Base-by-base conservation (phyloP, 169 alveolate species). In the Babesia sp. region DNA sequence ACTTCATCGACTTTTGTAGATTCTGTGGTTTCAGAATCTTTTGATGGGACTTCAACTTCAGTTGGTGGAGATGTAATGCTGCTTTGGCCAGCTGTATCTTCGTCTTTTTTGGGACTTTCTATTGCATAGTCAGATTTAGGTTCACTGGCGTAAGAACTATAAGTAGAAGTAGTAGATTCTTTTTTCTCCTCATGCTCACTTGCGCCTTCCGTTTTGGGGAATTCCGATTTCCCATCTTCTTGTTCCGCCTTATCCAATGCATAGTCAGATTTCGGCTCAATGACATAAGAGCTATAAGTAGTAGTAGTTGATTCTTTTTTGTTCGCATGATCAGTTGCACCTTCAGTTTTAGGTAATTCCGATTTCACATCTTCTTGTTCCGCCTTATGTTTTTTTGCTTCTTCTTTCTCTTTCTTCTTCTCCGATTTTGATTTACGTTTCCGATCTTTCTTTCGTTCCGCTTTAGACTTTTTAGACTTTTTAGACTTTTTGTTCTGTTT, bases 401-500 rank as follows among this genome's bases (percentile, higher is more conserved):
- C 75, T 1, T 46, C 31, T 26, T 42, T 54, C 2, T n/a, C 57
- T 0, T 22, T 18, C 7, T 72, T 71, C 26, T 0, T 22, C 31
- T 16, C 44, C 34, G 33, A 45, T 36, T 73, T 45, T 67, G 26
- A 9, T 48, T 18, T 24, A 20, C 29, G 4, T 42, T 16, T 26
- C 22, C n/a, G n/a, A n/a, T n/a, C n/a, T n/a, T n/a, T n/a, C n/a
- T n/a, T n/a, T n/a, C n/a, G n/a, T 28, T 31, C 22, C 51, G 26
- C 41, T 39, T 44, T 74, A 24, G 20, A 11, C 16, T 45, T 54
- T 64, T 24, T 34, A 36, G 55, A 1, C 0, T 69, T 24, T 64
- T 75, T 80, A 22, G 37, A 53, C 29, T 48, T 53, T 45, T 74
- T 71, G 29, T 71, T 68, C 41, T 60, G 42, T 26, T 44, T 29